Evolutionary conservation across 495 filamentous ascomycete species (phyloP), one percentile per base, ranked within the genome.

Genomic region (Schizothecium vesticola): DNA sequence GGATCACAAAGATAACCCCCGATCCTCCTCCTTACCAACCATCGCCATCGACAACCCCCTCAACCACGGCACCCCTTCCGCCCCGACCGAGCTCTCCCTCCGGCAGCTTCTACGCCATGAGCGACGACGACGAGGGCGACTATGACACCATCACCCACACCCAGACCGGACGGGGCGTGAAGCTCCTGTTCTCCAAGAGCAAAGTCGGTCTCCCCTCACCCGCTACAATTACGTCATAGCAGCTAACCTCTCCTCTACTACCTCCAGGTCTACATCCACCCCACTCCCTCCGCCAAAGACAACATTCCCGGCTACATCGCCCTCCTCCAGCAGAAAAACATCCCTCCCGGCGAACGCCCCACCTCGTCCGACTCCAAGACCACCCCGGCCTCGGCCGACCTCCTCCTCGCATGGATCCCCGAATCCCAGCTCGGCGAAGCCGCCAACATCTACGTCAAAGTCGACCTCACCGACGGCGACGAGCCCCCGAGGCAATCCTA

Each of bases 301-400:
- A 99, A 99, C 69, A 94, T 99, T 69, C 82, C 92, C n/a, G 95
- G 95, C 23, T 99, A 96, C 73, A 90, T 99, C 69, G 95, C 95
- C 28, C 86, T 99, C 3, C 83, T 99, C 28, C 93, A 98, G 77
- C 96, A 98, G 75, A 97, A 97, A 74, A 85, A 51, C 43, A 85
- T 0, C 73, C 83, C 21, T 70, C 43, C 70, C 26, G 69, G 76
- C 68, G 69, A 75, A 59, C 79, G 81, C 60, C 80, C 85, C 62
- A 73, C 84, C 29, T 83, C 89, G 23, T 83, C 86, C 9, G 83
- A 86, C 21, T 85, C 86, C 2, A 80, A 72, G 31, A 76, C 76
- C 31, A 70, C 78, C 59, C 71, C 77, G 55, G 72, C 80, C n/a
- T 80, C 87, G 16, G 85, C 89, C n/a, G 90, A 89, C 67, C 86